A percentile compares a stretch with the other conserved stretches of the same genome.
These are phyloP conservation scores for Moricandia moricandioides DNA, from an alignment of 345 rosid genomes.

Conservation along the genomic window DNA sequence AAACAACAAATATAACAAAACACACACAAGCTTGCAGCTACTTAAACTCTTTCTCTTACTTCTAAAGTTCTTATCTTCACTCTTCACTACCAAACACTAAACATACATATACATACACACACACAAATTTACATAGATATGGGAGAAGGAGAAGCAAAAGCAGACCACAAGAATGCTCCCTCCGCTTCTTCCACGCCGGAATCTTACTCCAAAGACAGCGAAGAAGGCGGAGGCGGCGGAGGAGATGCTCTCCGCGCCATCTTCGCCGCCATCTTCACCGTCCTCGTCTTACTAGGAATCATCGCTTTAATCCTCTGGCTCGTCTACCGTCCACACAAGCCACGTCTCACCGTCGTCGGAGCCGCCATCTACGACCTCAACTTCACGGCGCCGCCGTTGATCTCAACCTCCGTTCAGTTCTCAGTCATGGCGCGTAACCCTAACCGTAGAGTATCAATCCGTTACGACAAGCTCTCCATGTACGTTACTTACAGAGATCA, in stretches of 20 bases:
- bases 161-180: conserved; percentile 20
- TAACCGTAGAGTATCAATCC: conserved; percentile 57
- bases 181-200: conserved; percentile 39
- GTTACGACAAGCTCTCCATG: conserved; percentile 57
- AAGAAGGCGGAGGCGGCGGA: neutral
- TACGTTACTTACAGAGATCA: conserved; percentile 67
- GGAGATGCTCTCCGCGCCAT: conserved; percentile 20
- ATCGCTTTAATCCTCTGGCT: conserved; percentile 58
- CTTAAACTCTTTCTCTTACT: conserved; percentile 1
- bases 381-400: conserved; percentile 54
- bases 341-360: conserved; percentile 61
- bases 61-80: conserved; percentile 26
- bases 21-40: conserved; percentile 21
- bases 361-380: conserved; percentile 81
- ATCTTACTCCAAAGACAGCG: conserved; percentile 36
- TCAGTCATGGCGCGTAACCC: conserved; percentile 71
- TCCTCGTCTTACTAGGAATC: conserved; percentile 61
- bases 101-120: neutral
- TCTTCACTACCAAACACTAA: conserved; percentile 27
- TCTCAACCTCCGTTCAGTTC: conserved; percentile 81
- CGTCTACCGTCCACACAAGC: conserved; percentile 77
- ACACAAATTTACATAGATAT: neutral
- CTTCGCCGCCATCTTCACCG: conserved; percentile 33
- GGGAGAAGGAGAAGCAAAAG: conserved; percentile 38
- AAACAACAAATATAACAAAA: neutral